Percentiles rank a stretch among this genome's conserved stretches.
Evolutionary conservation across 176 grass and related monocot species (phyloP).

Genomic region (Thalia dealbata): DNA sequence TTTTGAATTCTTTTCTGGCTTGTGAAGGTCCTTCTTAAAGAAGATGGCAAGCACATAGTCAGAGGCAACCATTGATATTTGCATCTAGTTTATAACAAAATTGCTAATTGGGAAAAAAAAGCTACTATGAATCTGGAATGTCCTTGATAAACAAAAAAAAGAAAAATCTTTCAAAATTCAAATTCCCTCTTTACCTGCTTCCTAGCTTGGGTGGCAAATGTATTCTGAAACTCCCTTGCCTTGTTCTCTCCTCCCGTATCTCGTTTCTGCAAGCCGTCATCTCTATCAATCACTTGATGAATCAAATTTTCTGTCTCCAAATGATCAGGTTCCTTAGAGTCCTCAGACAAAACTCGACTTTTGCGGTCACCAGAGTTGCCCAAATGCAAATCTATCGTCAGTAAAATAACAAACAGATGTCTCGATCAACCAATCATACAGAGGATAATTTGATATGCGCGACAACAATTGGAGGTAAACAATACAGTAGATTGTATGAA

Average conservation of each 20-base stretch:
- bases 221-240: constrained; percentile 6
- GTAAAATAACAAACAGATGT: neutral
- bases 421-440: neutral
- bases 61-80: neutral
- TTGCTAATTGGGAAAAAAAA: neutral
- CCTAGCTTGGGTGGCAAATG: neutral
- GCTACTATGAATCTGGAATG: neutral
- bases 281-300: constrained; percentile 6
- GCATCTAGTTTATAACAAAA: neutral
- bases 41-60: neutral
- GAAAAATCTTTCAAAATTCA: neutral
- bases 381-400: constrained; percentile 31
- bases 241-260: neutral
- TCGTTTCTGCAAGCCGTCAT: neutral
- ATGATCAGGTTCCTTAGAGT: constrained; percentile 14
- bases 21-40: constrained; percentile 10
- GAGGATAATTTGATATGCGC: neutral
- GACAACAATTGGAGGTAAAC: neutral
- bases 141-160: neutral
- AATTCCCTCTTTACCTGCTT: neutral
- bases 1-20: constrained; percentile 8
- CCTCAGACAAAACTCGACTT: constrained; percentile 52
- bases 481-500: neutral
- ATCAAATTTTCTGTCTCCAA: neutral
- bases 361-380: constrained; percentile 46